phyloP scores from a whole-genome alignment of 176 grass and related monocot genomes.

The Aechmea fasciata region DNA sequence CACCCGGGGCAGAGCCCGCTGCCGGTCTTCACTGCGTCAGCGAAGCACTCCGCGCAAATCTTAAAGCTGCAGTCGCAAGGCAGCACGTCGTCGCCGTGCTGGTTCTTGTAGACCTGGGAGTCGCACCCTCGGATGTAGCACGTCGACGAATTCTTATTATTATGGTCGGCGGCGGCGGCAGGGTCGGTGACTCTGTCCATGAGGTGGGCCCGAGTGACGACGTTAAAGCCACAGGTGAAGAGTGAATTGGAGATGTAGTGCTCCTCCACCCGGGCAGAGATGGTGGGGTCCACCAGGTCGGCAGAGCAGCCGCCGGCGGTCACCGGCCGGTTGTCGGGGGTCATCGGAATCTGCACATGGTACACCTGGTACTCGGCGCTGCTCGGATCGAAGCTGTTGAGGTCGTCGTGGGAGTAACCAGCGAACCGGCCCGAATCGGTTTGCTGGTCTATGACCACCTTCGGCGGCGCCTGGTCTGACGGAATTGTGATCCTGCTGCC shows the following conservation, averaged over 20 bases:
- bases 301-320: slow-evolving; percentile 40
- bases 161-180: not conserved
- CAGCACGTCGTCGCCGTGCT: slow-evolving; percentile 43
- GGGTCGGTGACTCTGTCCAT: slow-evolving; percentile 38
- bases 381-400: slow-evolving; percentile 74
- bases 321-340: slow-evolving; percentile 38
- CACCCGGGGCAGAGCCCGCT: slow-evolving; percentile 58
- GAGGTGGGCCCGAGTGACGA: slow-evolving; percentile 62
- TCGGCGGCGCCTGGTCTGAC: slow-evolving; percentile 28
- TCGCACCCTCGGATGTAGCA: slow-evolving; percentile 74
- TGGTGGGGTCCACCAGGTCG: slow-evolving; percentile 21
- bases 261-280: slow-evolving; percentile 33
- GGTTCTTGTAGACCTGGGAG: slow-evolving; percentile 42
- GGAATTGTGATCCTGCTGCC: slow-evolving; percentile 36
- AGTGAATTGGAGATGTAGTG: slow-evolving; percentile 69
- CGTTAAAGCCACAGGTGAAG: slow-evolving; percentile 96
- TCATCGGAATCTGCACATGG: slow-evolving; percentile 89
- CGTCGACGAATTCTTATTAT: slow-evolving; percentile 9
- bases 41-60: slow-evolving; percentile 87
- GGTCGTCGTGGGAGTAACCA: slow-evolving; percentile 89
- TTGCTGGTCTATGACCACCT: slow-evolving; percentile 66
- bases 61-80: slow-evolving; percentile 93
- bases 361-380: slow-evolving; percentile 82
- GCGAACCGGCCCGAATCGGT: slow-evolving; percentile 86
- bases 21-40: slow-evolving; percentile 55